Base-by-base conservation (phyloP, 2,329 filamentous ascomycete genomes). In the Penicillium sp. region DNA sequence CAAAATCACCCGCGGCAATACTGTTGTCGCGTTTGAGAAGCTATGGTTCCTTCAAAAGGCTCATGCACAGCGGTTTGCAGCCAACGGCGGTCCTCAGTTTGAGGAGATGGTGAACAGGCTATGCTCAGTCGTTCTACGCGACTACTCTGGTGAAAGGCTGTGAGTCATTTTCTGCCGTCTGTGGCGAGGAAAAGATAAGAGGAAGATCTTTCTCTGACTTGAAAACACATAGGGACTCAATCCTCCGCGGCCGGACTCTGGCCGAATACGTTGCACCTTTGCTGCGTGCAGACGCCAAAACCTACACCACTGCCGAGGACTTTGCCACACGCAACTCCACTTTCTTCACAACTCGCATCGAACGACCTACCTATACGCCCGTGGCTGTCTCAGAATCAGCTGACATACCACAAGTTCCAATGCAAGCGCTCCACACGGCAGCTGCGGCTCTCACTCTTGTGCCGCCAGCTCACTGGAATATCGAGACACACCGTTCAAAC, bases 1-100 rank as follows among this genome's bases (percentile, higher is more conserved):
- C 55, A 90, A 89, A 62, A 94, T 96, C 70, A 97, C 90, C 3
- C 88, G 86, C 59, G 91, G 91, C 8, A 90, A 96, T 65, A 88
- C 90, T 5, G 85, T 86, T 11, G 88, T 96, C 13, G 83, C 86
- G 18, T 79, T 84, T 43, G 81, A 83, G 42, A 98, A 97, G 64
- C 77, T 97, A 12, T 79, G 81, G 58, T 88, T 84, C 66, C 78
- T 97, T 42, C 88, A 96, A 62, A 82, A 80, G 57, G 78, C 80
- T 40, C 88, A 91, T 62, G 77, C 77, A n/a, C 68, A 73, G 35
- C 69, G 70, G 5, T 73, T 73, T 44, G 74, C 75, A 34, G 59
- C 72, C 38, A 64, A 62, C 24, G 72, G 73, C 53, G 76, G 78
- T 37, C 59, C 67, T 5, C 56, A 64, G 25, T 68, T 71, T 45